These are phyloP conservation scores for Syncephalastrum racemosum DNA, from an alignment of 371 early-diverging fungal species.

Conservation along the genomic window DNA sequence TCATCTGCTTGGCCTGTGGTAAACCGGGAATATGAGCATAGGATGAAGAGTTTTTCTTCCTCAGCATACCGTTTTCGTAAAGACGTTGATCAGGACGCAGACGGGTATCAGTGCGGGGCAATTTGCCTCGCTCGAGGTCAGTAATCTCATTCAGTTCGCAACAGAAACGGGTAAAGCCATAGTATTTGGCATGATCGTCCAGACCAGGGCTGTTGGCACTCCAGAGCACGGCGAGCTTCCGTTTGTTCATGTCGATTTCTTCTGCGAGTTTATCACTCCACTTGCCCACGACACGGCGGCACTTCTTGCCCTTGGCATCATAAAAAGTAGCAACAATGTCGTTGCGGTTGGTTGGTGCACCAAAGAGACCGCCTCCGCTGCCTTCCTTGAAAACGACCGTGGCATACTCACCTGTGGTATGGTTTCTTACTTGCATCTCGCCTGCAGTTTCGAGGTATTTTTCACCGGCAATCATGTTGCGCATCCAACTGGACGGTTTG, in stretches of 20 bases:
- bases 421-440: slow-evolving; percentile 72
- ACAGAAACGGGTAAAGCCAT: slow-evolving; percentile 86
- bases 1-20: slow-evolving; percentile 50
- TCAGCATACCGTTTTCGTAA: slow-evolving; percentile 66
- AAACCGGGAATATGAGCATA: background rate
- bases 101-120: slow-evolving; percentile 89
- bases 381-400: slow-evolving; percentile 64
- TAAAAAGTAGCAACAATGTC: slow-evolving; percentile 67
- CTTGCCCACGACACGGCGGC: slow-evolving; percentile 51
- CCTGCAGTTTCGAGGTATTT: slow-evolving; percentile 81
- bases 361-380: slow-evolving; percentile 56
- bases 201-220: slow-evolving; percentile 64
- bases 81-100: slow-evolving; percentile 87
- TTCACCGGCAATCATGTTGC: slow-evolving; percentile 79
- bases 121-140: slow-evolving; percentile 46
- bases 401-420: slow-evolving; percentile 67
- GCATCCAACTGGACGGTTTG: slow-evolving; percentile 82
- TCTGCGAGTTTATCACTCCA: slow-evolving; percentile 62
- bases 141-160: slow-evolving; percentile 83
- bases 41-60: background rate
- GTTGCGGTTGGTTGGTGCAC: slow-evolving; percentile 58
- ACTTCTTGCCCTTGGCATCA: slow-evolving; percentile 48
- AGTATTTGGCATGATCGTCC: slow-evolving; percentile 71
- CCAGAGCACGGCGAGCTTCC: slow-evolving; percentile 78
- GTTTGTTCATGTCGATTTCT: slow-evolving; percentile 44